These are phyloP conservation scores for Penicillium cinerascens DNA, from an alignment of 495 filamentous ascomycete genomes.

Conservation along the genomic window DNA sequence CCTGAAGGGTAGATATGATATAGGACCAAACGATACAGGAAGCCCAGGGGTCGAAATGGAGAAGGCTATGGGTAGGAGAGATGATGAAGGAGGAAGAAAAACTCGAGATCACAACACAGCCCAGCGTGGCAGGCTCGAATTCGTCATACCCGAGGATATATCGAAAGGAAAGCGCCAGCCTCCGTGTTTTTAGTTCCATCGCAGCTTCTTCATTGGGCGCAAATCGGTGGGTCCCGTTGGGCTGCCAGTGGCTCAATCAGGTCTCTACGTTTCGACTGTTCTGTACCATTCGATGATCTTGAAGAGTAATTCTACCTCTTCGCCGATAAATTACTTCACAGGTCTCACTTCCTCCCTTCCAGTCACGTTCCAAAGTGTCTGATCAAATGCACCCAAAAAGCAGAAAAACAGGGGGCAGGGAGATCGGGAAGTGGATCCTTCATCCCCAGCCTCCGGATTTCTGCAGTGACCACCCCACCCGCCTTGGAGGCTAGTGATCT, in stretches of 20 bases:
- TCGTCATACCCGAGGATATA: neutral
- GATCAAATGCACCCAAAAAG: neutral
- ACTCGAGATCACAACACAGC: neutral
- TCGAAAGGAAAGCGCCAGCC: slow-evolving; percentile 21
- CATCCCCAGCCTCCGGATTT: slow-evolving; percentile 24
- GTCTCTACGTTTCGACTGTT: too few relatives aligned
- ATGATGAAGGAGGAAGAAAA: neutral
- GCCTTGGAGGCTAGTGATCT: too few relatives aligned
- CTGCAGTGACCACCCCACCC: neutral
- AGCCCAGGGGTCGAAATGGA: neutral
- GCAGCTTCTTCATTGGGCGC: slow-evolving; percentile 1
- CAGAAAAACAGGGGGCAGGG: slow-evolving; percentile 9
- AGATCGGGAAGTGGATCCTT: slow-evolving; percentile 6
- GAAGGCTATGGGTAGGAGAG: slow-evolving; percentile 1
- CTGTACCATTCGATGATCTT: too few relatives aligned
- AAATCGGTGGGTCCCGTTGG: slow-evolving; percentile 17
- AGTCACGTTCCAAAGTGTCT: neutral
- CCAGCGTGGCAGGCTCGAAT: slow-evolving; percentile 1
- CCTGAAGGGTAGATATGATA: neutral
- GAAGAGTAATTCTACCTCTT: neutral
- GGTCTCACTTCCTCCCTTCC: neutral
- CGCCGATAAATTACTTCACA: neutral
- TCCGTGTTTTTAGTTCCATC: slow-evolving; percentile 1
- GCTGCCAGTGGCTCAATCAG: slow-evolving; percentile 12
- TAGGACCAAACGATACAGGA: neutral